Conservation (phyloP, 192 early-diverging fungal genomes). For the Umbelopsis sp. region DNA sequence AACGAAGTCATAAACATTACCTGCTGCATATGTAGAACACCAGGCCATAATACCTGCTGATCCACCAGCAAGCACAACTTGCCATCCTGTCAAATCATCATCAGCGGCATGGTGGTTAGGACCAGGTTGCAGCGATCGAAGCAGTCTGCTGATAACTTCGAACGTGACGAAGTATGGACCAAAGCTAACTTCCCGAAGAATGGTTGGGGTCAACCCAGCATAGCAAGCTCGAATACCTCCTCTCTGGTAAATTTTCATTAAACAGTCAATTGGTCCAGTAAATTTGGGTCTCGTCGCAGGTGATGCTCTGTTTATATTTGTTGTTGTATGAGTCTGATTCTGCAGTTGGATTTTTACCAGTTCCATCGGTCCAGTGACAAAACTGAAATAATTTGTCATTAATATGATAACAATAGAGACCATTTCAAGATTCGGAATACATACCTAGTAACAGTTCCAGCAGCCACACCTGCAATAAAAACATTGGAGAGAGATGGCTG, state of each 20-base stretch:
- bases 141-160: constrained; percentile 48
- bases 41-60: constrained; percentile 59
- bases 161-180: constrained; percentile 62
- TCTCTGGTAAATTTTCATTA: constrained; percentile 43
- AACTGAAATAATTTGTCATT: constrained; percentile 29
- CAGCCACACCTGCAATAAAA: constrained; percentile 55
- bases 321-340: constrained; percentile 44
- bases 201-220: constrained; percentile 50
- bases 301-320: constrained; percentile 12
- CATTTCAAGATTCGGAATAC: not conserved
- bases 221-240: constrained; percentile 59
- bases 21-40: constrained; percentile 59
- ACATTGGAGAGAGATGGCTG: constrained; percentile 50
- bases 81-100: constrained; percentile 46
- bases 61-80: constrained; percentile 57
- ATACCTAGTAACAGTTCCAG: constrained; percentile 59
- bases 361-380: constrained; percentile 64
- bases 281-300: not conserved
- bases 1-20: constrained; percentile 27
- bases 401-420: not conserved
- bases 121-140: constrained; percentile 42
- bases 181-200: constrained; percentile 55
- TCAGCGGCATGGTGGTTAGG: constrained; percentile 5
- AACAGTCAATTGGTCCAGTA: constrained; percentile 56
- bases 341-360: constrained; percentile 59